phyloP scores from a whole-genome alignment of 495 filamentous ascomycete species.

The Penicillium dipodomyicola region DNA sequence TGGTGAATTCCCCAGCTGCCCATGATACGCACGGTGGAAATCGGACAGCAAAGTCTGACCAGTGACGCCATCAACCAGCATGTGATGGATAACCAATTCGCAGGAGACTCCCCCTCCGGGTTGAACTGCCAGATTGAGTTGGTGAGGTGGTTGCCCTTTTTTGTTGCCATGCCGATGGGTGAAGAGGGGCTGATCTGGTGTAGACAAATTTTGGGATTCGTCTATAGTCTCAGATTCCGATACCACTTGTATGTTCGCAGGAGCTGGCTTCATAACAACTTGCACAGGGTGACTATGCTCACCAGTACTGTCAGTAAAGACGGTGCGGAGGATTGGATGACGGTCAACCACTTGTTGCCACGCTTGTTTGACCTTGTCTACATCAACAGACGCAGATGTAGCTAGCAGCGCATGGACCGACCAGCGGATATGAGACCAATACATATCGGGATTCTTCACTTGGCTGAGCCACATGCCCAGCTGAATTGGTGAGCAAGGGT shows the following conservation, averaged over 20 bases:
- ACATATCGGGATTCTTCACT: constrained; percentile 33
- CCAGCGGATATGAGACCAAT: constrained; percentile 17
- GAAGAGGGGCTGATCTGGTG: background rate
- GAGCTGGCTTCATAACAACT: background rate
- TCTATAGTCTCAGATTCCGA: background rate
- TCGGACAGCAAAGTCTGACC: constrained; percentile 23
- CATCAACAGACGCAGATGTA: background rate
- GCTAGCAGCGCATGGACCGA: no score
- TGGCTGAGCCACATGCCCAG: constrained; percentile 42
- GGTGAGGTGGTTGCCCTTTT: background rate
- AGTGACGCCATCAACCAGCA: constrained; percentile 34
- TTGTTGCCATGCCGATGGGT: background rate
- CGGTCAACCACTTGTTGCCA: constrained; percentile 48
- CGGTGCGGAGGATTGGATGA: constrained; percentile 47
- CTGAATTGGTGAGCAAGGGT: constrained; percentile 57
- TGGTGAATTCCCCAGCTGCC: background rate
- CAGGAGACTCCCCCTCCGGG: constrained; percentile 27
- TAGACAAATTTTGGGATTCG: no score
- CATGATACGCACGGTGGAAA: constrained; percentile 20
- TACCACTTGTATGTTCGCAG: background rate
- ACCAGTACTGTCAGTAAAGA: constrained; percentile 38
- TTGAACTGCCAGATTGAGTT: constrained; percentile 29
- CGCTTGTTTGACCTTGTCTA: constrained; percentile 21
- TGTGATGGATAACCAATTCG: constrained; percentile 46
- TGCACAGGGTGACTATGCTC: background rate